These are phyloP conservation scores for Gossypium anomalum DNA, from an alignment of 345 rosid genomes.

Conservation along the genomic window DNA sequence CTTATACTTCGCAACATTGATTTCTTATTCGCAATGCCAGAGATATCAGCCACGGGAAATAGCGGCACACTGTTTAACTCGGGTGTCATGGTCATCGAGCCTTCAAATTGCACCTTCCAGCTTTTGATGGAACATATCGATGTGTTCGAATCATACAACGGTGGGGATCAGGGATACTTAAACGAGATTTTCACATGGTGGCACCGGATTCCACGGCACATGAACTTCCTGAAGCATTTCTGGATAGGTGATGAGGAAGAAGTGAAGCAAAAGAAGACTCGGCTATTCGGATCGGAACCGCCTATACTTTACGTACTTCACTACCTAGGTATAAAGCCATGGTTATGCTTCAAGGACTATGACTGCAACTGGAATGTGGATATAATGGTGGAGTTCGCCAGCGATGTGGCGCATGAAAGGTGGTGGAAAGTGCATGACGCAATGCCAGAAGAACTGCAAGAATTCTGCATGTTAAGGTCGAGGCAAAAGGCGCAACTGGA, in stretches of 20 bases:
- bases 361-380: slow-evolving; percentile 34
- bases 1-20: slow-evolving; percentile 71
- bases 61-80: slow-evolving; percentile 10
- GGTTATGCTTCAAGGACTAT: slow-evolving; percentile 85
- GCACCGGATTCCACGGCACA: slow-evolving; percentile 12
- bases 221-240: slow-evolving; percentile 1
- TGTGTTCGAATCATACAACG: slow-evolving; percentile 6
- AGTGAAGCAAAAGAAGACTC: slow-evolving; percentile 52
- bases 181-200: slow-evolving; percentile 72
- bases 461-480: slow-evolving; percentile 43
- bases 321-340: slow-evolving; percentile 78
- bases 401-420: not conserved
- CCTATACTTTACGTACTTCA: slow-evolving; percentile 80
- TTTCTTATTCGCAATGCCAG: slow-evolving; percentile 11
- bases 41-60: slow-evolving; percentile 8
- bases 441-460: slow-evolving; percentile 31
- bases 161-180: slow-evolving; percentile 22
- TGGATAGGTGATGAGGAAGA: not conserved
- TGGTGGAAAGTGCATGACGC: slow-evolving; percentile 97
- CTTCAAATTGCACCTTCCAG: slow-evolving; percentile 9
- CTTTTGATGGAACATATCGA: slow-evolving; percentile 6
- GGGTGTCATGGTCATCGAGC: slow-evolving; percentile 8
- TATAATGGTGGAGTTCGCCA: not conserved
- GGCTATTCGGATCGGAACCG: slow-evolving; percentile 76
- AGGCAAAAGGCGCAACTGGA: slow-evolving; percentile 90